Conservation (phyloP, 805 yeast species). For the Sungouiozyma intestinalis region DNA sequence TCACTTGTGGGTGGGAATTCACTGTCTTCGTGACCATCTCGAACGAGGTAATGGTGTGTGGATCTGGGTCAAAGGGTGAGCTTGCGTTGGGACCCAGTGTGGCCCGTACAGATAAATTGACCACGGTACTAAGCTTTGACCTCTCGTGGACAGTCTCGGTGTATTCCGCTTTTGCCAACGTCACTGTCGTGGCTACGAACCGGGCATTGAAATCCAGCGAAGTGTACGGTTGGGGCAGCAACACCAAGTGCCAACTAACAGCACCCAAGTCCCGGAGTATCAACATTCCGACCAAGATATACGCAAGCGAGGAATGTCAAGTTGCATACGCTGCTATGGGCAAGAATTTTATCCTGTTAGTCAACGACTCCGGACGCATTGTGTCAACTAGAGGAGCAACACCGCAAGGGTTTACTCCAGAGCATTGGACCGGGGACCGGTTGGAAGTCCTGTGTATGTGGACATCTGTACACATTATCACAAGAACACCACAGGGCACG, state of each 20-base stretch:
- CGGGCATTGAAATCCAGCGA: slow-evolving; percentile 37
- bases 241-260: slow-evolving; percentile 39
- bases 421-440: slow-evolving; percentile 7
- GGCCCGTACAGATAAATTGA: slow-evolving; percentile 1
- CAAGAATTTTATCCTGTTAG: slow-evolving; percentile 19
- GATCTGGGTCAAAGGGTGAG: slow-evolving; percentile 65
- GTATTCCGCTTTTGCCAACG: slow-evolving; percentile 33
- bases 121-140: slow-evolving; percentile 8
- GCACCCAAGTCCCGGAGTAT: slow-evolving; percentile 13
- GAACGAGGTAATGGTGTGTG: slow-evolving; percentile 41
- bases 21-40: slow-evolving; percentile 38
- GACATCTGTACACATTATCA: slow-evolving; percentile 57
- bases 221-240: slow-evolving; percentile 41
- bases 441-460: slow-evolving; percentile 43
- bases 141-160: slow-evolving; percentile 5
- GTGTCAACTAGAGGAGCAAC: slow-evolving; percentile 9
- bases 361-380: slow-evolving; percentile 10
- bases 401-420: slow-evolving; percentile 11
- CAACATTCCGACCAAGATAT: slow-evolving; percentile 12
- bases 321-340: slow-evolving; percentile 20
- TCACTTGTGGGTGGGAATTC: slow-evolving; percentile 76
- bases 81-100: slow-evolving; percentile 41
- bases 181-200: slow-evolving; percentile 54
- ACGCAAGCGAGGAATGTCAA: slow-evolving; percentile 1
- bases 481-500: background rate